These are phyloP conservation scores for Stagonosporopsis chrysanthemi DNA, from an alignment of 2,329 filamentous ascomycete genomes.

Conservation along the genomic window DNA sequence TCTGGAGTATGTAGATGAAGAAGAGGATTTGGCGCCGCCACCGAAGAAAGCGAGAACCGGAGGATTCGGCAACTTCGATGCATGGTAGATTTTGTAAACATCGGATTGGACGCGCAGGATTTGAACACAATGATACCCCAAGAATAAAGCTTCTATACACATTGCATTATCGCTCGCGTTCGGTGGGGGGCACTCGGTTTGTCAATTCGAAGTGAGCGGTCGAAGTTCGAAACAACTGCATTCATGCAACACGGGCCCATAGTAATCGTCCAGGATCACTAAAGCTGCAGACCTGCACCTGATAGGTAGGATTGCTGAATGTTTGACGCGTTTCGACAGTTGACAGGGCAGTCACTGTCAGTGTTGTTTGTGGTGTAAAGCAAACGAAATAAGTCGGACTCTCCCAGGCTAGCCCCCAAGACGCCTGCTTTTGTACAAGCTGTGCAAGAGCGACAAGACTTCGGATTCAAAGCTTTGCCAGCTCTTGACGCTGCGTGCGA, in stretches of 20 bases:
- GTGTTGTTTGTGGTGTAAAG: slow-evolving; percentile 3
- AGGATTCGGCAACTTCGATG: slow-evolving; percentile 95
- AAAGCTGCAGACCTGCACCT: background rate
- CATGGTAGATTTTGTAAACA: slow-evolving; percentile 70
- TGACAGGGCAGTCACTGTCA: slow-evolving; percentile 2
- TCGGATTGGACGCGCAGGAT: background rate
- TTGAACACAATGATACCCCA: slow-evolving; percentile 24
- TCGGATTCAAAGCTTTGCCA: slow-evolving; percentile 7
- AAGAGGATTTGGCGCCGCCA: slow-evolving; percentile 67
- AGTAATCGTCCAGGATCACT: slow-evolving; percentile 10
- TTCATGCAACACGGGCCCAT: slow-evolving; percentile 8
- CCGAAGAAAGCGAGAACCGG: slow-evolving; percentile 80
- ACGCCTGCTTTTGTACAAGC: slow-evolving; percentile 5
- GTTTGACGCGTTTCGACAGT: slow-evolving; percentile 16
- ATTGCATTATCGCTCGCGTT: background rate
- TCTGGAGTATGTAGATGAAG: slow-evolving; percentile 68
- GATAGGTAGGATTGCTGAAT: background rate
- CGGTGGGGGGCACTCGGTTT: slow-evolving; percentile 2
- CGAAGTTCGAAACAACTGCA: slow-evolving; percentile 23
- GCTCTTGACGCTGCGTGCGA: slow-evolving; percentile 19
- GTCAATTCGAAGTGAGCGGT: slow-evolving; percentile 17
- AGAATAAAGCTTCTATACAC: background rate
- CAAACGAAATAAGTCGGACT: background rate
- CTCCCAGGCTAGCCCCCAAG: background rate
- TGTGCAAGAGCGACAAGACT: slow-evolving; percentile 11